A percentile compares a stretch with the other conserved stretches of the same genome.
Conservation (phyloP, 1,139 yeast genomes). For the Meyerozyma carpophila region DNA sequence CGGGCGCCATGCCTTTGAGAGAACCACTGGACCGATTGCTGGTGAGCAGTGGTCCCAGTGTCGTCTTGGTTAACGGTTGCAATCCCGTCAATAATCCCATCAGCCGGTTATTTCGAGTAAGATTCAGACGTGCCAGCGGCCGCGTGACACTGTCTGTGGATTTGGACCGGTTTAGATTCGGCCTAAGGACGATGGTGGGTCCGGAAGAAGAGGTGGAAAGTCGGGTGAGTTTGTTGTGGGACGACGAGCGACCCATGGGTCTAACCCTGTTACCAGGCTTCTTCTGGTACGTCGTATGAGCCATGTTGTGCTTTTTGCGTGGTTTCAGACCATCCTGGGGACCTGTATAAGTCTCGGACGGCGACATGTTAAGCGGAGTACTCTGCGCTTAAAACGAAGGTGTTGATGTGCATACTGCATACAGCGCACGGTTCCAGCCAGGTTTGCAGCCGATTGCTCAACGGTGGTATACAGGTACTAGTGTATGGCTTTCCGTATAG, state of each 20-base stretch:
- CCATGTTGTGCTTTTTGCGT: not conserved
- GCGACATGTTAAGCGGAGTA: not conserved
- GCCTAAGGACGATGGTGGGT: constrained; percentile 17
- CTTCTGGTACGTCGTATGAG: not conserved
- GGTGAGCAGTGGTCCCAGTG: constrained; percentile 1
- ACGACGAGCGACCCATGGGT: constrained; percentile 21
- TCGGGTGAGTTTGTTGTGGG: constrained; percentile 27
- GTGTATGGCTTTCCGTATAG: no score
- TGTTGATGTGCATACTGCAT: not conserved
- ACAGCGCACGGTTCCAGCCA: not conserved
- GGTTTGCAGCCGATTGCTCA: not conserved
- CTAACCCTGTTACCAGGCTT: not conserved
- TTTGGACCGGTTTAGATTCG: constrained; percentile 35
- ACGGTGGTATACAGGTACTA: no score
- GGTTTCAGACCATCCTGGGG: not conserved
- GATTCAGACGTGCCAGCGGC: constrained; percentile 15
- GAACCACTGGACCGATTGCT: not conserved
- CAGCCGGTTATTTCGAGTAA: constrained; percentile 34
- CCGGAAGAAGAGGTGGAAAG: constrained; percentile 13
- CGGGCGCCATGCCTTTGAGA: not conserved
- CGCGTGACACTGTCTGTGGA: constrained; percentile 38
- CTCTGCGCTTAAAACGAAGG: not conserved
- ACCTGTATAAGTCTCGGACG: not conserved
- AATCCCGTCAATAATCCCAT: constrained; percentile 31
- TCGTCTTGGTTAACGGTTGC: constrained; percentile 38